phyloP scores from a whole-genome alignment of 202 grass and related monocot genomes.

The Elaeis oleifera region DNA sequence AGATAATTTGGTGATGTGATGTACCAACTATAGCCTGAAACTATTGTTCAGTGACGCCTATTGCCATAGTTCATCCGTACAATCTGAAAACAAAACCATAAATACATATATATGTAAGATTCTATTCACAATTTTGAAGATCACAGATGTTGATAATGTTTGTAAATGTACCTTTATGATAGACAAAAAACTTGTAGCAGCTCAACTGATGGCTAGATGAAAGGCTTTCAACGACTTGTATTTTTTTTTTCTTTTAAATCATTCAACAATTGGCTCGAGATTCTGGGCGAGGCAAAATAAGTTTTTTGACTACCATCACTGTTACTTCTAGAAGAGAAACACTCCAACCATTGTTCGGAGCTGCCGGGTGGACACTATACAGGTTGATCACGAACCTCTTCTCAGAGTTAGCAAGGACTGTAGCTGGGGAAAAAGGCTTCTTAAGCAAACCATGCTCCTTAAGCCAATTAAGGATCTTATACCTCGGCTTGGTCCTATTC shows the following conservation, averaged over 20 bases:
- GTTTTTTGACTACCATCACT: slow-evolving; percentile 26
- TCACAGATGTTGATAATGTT: too few species aligned
- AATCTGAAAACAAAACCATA: too few species aligned
- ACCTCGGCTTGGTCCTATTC: slow-evolving; percentile 69
- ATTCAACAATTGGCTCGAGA: slow-evolving; percentile 34
- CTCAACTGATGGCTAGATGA: too few species aligned
- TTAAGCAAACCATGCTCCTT: slow-evolving; percentile 47
- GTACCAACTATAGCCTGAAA: too few species aligned
- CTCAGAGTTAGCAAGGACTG: slow-evolving; percentile 64
- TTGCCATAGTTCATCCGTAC: too few species aligned
- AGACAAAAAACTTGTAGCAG: too few species aligned
- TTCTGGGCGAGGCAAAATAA: slow-evolving; percentile 17
- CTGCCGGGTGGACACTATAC: slow-evolving; percentile 61
- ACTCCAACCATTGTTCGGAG: slow-evolving; percentile 81
- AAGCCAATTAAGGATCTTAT: slow-evolving; percentile 76
- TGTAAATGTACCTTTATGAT: too few species aligned
- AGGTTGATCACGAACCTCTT: slow-evolving; percentile 64
- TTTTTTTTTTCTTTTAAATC: slow-evolving; percentile 1
- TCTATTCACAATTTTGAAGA: too few species aligned
- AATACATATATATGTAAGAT: too few species aligned
- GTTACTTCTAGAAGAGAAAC: slow-evolving; percentile 50
- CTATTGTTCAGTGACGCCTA: too few species aligned
- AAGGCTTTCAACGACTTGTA: slow-evolving; percentile 12
- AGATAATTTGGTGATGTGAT: too few species aligned
- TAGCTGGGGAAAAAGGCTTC: slow-evolving; percentile 51